Base-by-base conservation (phyloP, 1,284 basidiomycete genomes). In the Pisolithus thermaeus region DNA sequence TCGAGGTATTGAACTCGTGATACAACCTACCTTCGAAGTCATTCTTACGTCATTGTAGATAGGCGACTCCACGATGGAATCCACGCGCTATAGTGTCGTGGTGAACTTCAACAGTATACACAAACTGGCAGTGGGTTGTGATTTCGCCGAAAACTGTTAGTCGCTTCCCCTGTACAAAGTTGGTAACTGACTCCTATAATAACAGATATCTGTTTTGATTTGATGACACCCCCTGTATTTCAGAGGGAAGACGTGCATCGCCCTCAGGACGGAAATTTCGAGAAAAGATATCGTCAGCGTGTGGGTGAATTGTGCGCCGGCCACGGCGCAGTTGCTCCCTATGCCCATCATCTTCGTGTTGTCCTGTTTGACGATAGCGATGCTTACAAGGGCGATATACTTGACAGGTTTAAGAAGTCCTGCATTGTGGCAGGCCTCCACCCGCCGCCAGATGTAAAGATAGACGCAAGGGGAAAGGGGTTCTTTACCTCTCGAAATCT, bases 281-380 rank as follows among this genome's bases (percentile, higher is more conserved):
- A 65, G 35, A 58, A 65, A 44, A 78, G 56, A 77, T 73, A 58
- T 45, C 78, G 78, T 41, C 73, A 75, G 45, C 74, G 85, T 28
- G 69, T 87, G 14, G 76, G 77, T 25, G 71, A 73, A 40, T 59
- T 88, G 37, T 72, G 82, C 56, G 66, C 73, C 27, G 73, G 74
- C 5, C 85, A 88, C 56, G 68, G 61, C 35, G 59, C 65, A 12
- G 73, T 87, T 38, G 78, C 83, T 0, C 77, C 83, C 9, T 88
- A 83, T 59, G 81, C 81, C 5, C 77, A 80, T 50, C 81, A 87
- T 46, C 61, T 87, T 25, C 80, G 85, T n/a, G 59, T 87, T 41
- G 61, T 80, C 11, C 70, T 87, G 2, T 75, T 47, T 46, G 59
- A 73, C 55, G 59, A 70, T 32, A 64, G 71, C 37, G 69, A 72